Percentiles rank a stretch among this genome's conserved stretches.
phyloP scores from a whole-genome alignment of 352 stramenopile genomes.

The Phytophthora europaea region DNA sequence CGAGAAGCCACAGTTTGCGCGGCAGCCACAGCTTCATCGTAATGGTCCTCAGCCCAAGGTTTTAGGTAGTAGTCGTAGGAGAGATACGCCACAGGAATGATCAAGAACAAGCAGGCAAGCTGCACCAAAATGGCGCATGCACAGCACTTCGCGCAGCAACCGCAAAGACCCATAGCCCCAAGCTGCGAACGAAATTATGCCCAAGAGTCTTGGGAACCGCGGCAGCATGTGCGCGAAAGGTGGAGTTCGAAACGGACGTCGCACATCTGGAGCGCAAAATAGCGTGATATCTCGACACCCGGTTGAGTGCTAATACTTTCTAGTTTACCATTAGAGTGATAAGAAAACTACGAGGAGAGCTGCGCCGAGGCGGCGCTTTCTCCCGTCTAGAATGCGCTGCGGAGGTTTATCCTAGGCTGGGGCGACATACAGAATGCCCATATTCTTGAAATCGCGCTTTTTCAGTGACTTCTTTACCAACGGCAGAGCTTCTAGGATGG shows the following conservation, averaged over 20 bases:
- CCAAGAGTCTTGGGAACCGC: background rate
- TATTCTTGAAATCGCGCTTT: constrained; percentile 90
- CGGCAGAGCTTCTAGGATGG: constrained; percentile 81
- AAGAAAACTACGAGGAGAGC: constrained; percentile 30
- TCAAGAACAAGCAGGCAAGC: constrained; percentile 41
- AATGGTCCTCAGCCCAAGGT: constrained; percentile 54
- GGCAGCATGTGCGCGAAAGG: background rate
- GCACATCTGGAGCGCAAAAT: background rate
- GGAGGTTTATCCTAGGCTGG: constrained; percentile 10
- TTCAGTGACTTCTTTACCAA: constrained; percentile 85
- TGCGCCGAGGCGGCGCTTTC: constrained; percentile 7
- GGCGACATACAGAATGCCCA: constrained; percentile 65
- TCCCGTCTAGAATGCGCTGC: constrained; percentile 28
- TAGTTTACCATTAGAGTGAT: constrained; percentile 45
- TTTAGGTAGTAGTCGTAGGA: constrained; percentile 59
- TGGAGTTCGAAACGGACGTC: background rate
- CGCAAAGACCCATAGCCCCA: constrained; percentile 5
- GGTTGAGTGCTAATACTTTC: constrained; percentile 39
- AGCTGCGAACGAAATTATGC: background rate
- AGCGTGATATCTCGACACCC: background rate
- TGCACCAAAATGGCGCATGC: constrained; percentile 39
- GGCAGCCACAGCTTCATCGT: constrained; percentile 30
- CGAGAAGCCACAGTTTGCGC: constrained; percentile 18
- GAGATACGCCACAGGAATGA: constrained; percentile 51
- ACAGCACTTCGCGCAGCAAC: constrained; percentile 35